Evolutionary conservation across 345 rosid genomes (phyloP).

Genomic region (Eucalyptus rudis): DNA sequence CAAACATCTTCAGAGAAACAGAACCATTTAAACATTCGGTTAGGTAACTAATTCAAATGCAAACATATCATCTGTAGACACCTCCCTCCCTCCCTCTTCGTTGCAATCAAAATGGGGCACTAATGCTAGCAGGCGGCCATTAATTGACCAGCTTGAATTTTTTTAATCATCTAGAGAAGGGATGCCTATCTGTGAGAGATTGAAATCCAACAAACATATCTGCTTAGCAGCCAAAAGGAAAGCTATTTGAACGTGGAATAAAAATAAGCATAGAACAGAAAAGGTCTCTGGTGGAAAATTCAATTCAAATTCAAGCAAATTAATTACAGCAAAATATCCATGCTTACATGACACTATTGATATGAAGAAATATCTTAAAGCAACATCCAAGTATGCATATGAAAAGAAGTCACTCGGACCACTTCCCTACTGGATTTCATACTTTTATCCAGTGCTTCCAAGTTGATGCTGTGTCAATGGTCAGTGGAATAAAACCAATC

Average conservation of each 20-base stretch:
- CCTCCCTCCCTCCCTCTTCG: background rate
- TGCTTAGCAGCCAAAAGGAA: background rate
- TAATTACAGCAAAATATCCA: background rate
- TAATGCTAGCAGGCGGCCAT: background rate
- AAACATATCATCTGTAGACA: background rate
- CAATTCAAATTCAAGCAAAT: background rate
- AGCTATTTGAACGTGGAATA: background rate
- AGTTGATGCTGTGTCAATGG: background rate
- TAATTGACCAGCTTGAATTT: background rate
- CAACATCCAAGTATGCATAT: background rate
- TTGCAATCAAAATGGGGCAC: background rate
- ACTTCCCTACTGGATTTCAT: background rate
- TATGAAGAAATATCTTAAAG: background rate
- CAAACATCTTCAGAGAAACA: background rate
- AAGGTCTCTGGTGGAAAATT: background rate
- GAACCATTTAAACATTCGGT: background rate
- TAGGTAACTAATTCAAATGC: background rate
- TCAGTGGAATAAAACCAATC: background rate
- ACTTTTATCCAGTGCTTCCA: background rate
- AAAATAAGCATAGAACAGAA: background rate
- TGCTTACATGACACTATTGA: background rate
- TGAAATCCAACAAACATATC: background rate
- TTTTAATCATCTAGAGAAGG: background rate
- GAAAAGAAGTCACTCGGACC: background rate
- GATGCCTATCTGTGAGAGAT: background rate